Base-by-base conservation (phyloP, 768 basidiomycete genomes). In the Asterophora parasitica region DNA sequence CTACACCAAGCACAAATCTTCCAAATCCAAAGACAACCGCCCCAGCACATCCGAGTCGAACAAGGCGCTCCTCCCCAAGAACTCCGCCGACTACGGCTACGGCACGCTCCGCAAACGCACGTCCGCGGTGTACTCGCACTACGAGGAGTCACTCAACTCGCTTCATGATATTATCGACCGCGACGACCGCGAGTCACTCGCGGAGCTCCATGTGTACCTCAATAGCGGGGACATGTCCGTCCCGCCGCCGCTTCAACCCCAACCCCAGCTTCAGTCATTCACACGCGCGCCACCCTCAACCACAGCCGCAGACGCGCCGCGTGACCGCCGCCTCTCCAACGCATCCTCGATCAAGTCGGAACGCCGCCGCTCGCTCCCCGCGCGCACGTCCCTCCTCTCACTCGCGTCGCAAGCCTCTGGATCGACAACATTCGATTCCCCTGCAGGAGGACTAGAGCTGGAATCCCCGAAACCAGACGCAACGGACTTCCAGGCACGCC, bases 91-190 rank as follows among this genome's bases (percentile, higher is more conserved):
- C 6, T 52, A 17, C 4, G 50, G 45, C 37, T 10, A 33, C 34
- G 51, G 48, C 20, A 48, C 39, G 27, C 52, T 37, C 34, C 53
- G 48, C 20, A 48, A 42, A 27, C 52, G 63, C 44, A 51, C 65
- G 46, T 81, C 82, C 1, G 56, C 71, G 17, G 75, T 84, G 40
- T 92, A 90, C 64, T 70, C 77, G 54, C 85, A 90, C 52, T 90
- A 88, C 58, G 82, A 88, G 48, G 80, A 86, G 52, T 92, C 89
- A 20, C 65, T 92, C 53, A 83, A 84, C 52, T 90, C 89, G n/a
- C 68, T 92, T 48, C 71, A 77, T 48, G 86, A 88, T 58, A 89
- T 92, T 50, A 71, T 92, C 30, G 86, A 90, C 60, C 59, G 90
- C 88, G 88, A 91, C 57, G 89, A 92, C 61, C 75, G 73, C 51